Base-by-base conservation (phyloP, 179 eudicot genomes). In the Heliamphora ciliata region DNA sequence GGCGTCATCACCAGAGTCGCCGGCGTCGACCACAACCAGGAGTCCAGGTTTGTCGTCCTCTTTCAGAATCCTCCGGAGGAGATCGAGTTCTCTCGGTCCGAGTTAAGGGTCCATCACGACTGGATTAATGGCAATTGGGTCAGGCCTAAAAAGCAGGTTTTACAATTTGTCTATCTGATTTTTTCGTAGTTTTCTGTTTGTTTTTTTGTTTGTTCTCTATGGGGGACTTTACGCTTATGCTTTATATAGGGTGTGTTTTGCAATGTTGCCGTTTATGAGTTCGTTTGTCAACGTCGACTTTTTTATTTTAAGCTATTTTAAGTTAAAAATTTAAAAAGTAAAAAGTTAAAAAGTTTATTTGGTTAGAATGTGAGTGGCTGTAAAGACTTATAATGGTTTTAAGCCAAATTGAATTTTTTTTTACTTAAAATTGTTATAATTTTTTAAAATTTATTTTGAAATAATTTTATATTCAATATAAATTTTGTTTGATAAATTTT, bases 61-160 rank as follows among this genome's bases (percentile, higher is more conserved):
- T 82, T 82, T 17, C 21, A 81, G 17, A 63, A 63, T 21, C 83
- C 83, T n/a, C 83, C 83, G 21, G 79, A 75, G 0, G 44, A 74
- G 73, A 17, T 48, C 9, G 73, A 51, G 79, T 81, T 81, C 70
- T 6, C 6, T 11, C 48, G 79, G 31, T 63, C 79, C 4, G 73
- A 63, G 0, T 21, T 81, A 7, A 17, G 83, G 83, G 61, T 81
- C 24, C 83, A 81, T 63, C 71, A 67, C 14, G 83, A 74, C 5
- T 81, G 83, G 83, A 73, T 74, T 63, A 79, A 74, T 63, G 3
- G 77, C 63, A 31, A 75, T 65, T 81, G 80, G 80, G 79, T 63
- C n/a, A 18, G 60, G 60, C 65, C 80, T 48, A 31, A 75, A 51
- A 81, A 15, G 50, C 58, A 81, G 73, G 78, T 73, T 11, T 14